Percentiles rank a stretch among this genome's conserved stretches.
Conservation (phyloP, 768 basidiomycete species). For the Russula lepida region DNA sequence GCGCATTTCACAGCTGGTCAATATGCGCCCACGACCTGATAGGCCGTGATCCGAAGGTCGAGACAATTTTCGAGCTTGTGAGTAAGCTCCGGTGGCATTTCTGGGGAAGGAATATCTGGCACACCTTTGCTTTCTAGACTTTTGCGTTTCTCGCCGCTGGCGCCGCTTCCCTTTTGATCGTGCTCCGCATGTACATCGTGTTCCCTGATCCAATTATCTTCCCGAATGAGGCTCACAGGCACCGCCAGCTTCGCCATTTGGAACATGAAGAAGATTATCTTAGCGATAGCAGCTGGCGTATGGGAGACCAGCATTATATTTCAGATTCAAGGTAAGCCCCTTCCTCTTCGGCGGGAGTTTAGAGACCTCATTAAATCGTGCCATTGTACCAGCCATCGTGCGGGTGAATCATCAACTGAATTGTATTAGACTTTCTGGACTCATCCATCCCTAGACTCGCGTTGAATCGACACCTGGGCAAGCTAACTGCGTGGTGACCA, state of each 20-base stretch:
- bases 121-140: background rate
- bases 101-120: background rate
- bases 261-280: background rate
- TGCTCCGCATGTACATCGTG: background rate
- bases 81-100: background rate
- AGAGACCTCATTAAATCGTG: background rate
- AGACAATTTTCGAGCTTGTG: background rate
- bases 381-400: background rate
- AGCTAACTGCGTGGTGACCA: background rate
- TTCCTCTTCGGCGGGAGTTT: background rate
- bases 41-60: background rate
- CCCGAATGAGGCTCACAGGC: background rate
- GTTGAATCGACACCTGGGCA: background rate
- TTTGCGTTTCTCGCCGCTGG: background rate
- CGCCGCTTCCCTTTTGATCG: background rate
- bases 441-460: background rate
- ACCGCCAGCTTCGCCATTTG: background rate
- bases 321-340: background rate
- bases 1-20: background rate
- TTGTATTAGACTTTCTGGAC: background rate
- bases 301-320: background rate
- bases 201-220: background rate
- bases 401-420: background rate
- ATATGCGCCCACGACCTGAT: background rate
- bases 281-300: background rate